Evolutionary conservation across 2,329 filamentous ascomycete genomes (phyloP), one percentile per base, ranked within the genome.

Genomic region (Fusarium goolgardi): DNA sequence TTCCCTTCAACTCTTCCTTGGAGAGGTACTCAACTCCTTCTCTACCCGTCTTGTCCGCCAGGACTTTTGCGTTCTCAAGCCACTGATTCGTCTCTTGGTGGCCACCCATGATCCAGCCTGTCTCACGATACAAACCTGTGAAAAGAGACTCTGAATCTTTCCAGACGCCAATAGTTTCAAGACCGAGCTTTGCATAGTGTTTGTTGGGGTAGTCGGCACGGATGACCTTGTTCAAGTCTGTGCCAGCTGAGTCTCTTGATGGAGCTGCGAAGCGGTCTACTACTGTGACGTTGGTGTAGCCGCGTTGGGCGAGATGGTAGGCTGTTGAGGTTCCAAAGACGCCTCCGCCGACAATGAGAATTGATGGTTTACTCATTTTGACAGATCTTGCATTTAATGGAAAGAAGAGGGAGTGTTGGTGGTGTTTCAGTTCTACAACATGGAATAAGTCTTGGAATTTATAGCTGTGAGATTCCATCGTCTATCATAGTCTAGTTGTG

Each of bases 221-320:
- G 52, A 89, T 79, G 59, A 89, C 88, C 75, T 89, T 89, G 75
- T 89, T 89, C 35, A 89, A 73, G 69, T 89, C 86, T 63, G 87
- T 86, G 29, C 82, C 86, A 1, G 86, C 87, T 0, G 87, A 88
- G 70, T 77, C 77, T 4, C 63, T 59, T 6, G 84, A 83, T 1
- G 85, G 85, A 16, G 69, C 50, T 10, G 73, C 70, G 34, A 75
- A 76, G 23, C 76, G 75, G 50, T 86, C 84, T 25, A 83, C 78
- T 9, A 86, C 80, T 1, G 82, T 82, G 59, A 86, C 78, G 65
- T 83, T 74, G 2, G 73, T 79, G 65, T 83, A 83, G 5, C 83
- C 83, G 3, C 78, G 72, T 5, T 77, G 71, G 13, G 75, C 70
- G 6, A 86, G 78, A 53, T 84, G 82, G 40, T 82, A 76, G 29